Evolutionary conservation across 176 grass and related monocot genomes (phyloP), one percentile per base, ranked within the genome.

Genomic region (Poa pratensis): DNA sequence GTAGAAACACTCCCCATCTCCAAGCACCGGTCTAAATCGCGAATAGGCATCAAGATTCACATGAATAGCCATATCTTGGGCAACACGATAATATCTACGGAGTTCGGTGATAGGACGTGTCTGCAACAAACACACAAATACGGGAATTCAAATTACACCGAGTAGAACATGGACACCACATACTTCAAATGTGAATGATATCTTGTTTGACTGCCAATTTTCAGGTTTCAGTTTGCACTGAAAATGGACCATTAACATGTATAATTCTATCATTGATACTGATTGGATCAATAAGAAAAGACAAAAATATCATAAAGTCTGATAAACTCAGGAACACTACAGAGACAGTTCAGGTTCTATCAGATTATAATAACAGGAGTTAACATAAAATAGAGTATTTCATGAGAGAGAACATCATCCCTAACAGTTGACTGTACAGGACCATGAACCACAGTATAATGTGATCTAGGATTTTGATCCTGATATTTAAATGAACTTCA

Each of bases 1-100:
- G 43, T 89, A 82, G 72, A 89, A 89, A 86, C 88, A 82, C 42
- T 89, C 88, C 19, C 78, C 83, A 42, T 89, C 88, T 82, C 78
- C 72, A 61, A 3, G 14, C 28, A 89, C 88, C 2, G 18, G 83
- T 34, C 77, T 76, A 69, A 86, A 45, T 82, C 3, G 53, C 28
- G 63, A 86, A 82, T 77, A 85, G 9, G 0, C 3, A 52, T 11
- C 9, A 42, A 3, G 30, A 63, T 86, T 28, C 51, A 81, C 51
- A 65, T 18, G 30, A 7, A 28, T 20, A 76, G 49, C 19, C 76
- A 19, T 9, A 50, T 12, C 5, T 28, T 77, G 6, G 28, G 23
- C 0, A 42, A n/a, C n/a, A 5, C 14, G 24, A 32, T 73, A 60
- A 61, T 2, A 1, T 5, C 5, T 5, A 26, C 17, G 3, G 9